Evolutionary conservation across 2,329 filamentous ascomycete species (phyloP).

Genomic region (Apiospora pterosperma): DNA sequence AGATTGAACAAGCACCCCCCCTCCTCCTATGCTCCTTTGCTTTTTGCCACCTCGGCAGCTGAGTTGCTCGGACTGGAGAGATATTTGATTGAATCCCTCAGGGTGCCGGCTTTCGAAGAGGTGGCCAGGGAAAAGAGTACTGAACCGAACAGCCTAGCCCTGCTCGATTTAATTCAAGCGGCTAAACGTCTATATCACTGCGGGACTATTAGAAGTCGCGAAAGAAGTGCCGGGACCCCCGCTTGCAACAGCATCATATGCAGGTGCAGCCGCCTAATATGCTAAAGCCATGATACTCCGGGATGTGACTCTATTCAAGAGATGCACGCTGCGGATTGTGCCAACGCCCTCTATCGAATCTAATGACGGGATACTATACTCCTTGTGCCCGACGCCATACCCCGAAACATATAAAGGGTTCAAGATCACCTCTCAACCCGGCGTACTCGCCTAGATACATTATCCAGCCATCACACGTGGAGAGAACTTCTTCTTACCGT

Average conservation of each 20-base stretch:
- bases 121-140: too few relatives aligned
- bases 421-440: neutral
- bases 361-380: neutral
- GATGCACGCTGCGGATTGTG: neutral
- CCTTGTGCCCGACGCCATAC: neutral
- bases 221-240: neutral
- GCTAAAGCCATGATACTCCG: neutral
- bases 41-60: neutral
- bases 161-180: neutral
- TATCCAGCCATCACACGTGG: neutral
- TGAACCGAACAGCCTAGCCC: neutral
- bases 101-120: neutral
- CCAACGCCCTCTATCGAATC: neutral
- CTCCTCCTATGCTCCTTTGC: neutral
- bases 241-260: neutral
- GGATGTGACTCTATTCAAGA: neutral
- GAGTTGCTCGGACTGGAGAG: neutral
- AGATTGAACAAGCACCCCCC: too few relatives aligned
- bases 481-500: neutral
- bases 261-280: neutral
- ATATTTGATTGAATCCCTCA: neutral
- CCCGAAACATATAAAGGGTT: neutral
- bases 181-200: neutral
- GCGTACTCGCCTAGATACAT: neutral
- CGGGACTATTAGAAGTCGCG: neutral